These are phyloP conservation scores for Colletotrichum tanaceti DNA, from an alignment of 2,329 filamentous ascomycete species.

Conservation along the genomic window DNA sequence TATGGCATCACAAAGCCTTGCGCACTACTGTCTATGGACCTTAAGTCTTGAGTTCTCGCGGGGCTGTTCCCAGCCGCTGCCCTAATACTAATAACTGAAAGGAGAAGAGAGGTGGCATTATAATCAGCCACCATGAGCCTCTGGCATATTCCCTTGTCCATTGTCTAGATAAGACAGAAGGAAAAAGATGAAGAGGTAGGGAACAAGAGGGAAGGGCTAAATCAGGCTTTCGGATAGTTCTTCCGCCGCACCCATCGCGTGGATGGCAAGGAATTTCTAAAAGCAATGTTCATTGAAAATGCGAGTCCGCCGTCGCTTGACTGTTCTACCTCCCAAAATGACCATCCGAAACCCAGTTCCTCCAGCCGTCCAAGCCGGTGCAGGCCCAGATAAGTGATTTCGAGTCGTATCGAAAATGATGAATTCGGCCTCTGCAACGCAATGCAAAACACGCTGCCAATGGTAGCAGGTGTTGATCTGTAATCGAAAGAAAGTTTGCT, in stretches of 20 bases:
- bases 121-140: background rate
- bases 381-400: conserved; percentile 8
- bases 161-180: background rate
- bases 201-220: background rate
- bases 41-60: conserved; percentile 5
- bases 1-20: conserved; percentile 5
- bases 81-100: background rate
- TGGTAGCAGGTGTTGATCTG: conserved; percentile 37
- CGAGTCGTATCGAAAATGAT: conserved; percentile 13
- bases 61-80: conserved; percentile 2
- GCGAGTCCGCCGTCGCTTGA: conserved; percentile 12
- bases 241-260: conserved; percentile 17
- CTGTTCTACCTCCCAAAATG: conserved; percentile 1
- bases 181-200: background rate
- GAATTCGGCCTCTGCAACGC: conserved; percentile 34
- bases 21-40: conserved; percentile 25
- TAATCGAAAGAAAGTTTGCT: conserved; percentile 24
- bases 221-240: conserved; percentile 12
- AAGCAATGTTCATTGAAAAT: conserved; percentile 12
- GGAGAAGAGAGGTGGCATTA: conserved; percentile 1
- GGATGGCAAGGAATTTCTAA: conserved; percentile 12
- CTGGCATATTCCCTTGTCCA: background rate
- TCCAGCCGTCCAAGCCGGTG: background rate
- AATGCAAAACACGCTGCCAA: conserved; percentile 35
- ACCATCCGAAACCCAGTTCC: conserved; percentile 14